These are phyloP conservation scores for Hydrangea macrophylla DNA, from an alignment of 148 eudicot species.

Conservation along the genomic window DNA sequence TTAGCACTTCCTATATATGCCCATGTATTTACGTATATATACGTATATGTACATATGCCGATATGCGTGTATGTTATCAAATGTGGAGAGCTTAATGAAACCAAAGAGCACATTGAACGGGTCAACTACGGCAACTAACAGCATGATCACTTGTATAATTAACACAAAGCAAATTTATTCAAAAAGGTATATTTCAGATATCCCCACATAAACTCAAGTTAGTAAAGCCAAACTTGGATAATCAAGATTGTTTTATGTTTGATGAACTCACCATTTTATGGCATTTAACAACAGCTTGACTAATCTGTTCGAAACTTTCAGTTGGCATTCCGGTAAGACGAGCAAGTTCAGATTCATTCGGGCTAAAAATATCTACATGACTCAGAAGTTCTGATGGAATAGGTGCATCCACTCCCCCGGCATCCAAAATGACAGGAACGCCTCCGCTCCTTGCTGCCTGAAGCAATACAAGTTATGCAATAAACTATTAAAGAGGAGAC, in stretches of 20 bases:
- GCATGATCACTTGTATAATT: too few relatives aligned
- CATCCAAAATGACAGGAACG: conserved; percentile 71
- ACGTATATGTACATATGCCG: too few relatives aligned
- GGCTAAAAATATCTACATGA: conserved; percentile 57
- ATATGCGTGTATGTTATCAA: too few relatives aligned
- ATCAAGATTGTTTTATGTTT: background rate
- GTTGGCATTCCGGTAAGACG: conserved; percentile 83
- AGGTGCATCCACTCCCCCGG: conserved; percentile 77
- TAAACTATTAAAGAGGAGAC: background rate
- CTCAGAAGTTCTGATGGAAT: conserved; percentile 55
- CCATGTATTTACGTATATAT: too few relatives aligned
- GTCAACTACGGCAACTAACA: too few relatives aligned
- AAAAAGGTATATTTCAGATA: background rate
- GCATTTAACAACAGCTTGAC: conserved; percentile 68
- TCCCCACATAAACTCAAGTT: background rate
- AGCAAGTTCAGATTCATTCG: conserved; percentile 89
- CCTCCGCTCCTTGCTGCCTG: conserved; percentile 68
- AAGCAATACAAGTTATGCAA: conserved; percentile 9
- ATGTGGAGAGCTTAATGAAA: too few relatives aligned
- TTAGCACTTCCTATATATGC: too few relatives aligned
- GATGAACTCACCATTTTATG: conserved; percentile 61
- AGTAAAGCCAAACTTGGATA: background rate
- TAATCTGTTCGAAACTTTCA: conserved; percentile 67
- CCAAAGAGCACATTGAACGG: too few relatives aligned
- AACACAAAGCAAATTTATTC: background rate